Conservation (phyloP, 2,329 filamentous ascomycete genomes). For the Scytalidium sp. region DNA sequence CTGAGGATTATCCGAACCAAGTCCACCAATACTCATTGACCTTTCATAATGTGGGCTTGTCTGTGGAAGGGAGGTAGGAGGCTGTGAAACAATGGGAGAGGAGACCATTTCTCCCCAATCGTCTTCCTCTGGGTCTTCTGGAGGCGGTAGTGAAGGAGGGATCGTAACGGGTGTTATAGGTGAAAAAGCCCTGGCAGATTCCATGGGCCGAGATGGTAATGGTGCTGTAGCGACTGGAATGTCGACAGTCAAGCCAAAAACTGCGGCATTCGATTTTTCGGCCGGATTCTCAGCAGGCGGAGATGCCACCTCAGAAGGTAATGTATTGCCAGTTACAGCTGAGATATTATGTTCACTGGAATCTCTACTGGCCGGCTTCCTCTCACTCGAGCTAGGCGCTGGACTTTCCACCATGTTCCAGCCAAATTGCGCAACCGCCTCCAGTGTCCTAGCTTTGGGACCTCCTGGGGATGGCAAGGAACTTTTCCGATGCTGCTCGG, state of each 20-base stretch:
- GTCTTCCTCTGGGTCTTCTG: slow-evolving; percentile 22
- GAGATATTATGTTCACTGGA: neutral
- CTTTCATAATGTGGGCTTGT: slow-evolving; percentile 15
- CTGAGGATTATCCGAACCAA: neutral
- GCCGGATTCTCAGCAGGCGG: neutral
- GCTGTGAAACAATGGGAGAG: slow-evolving; percentile 22
- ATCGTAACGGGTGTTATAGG: neutral
- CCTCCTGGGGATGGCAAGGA: slow-evolving; percentile 10
- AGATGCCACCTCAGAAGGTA: neutral
- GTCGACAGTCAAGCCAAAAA: neutral
- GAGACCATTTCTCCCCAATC: slow-evolving; percentile 37
- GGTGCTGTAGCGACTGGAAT: neutral
- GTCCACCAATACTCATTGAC: slow-evolving; percentile 15
- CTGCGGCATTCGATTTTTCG: neutral
- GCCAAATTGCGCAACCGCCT: slow-evolving; percentile 18
- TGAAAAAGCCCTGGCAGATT: neutral
- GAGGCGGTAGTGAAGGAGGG: neutral
- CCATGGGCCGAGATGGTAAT: neutral
- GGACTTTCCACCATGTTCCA: slow-evolving; percentile 10
- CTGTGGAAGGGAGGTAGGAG: slow-evolving; percentile 9
- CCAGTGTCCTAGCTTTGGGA: slow-evolving; percentile 3
- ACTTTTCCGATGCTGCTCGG: slow-evolving; percentile 16
- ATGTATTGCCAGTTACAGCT: neutral
- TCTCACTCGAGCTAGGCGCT: no score
- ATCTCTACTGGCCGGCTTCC: neutral